These are phyloP conservation scores for Podaxis sp. DNA, from an alignment of 768 basidiomycete genomes.

Conservation along the genomic window DNA sequence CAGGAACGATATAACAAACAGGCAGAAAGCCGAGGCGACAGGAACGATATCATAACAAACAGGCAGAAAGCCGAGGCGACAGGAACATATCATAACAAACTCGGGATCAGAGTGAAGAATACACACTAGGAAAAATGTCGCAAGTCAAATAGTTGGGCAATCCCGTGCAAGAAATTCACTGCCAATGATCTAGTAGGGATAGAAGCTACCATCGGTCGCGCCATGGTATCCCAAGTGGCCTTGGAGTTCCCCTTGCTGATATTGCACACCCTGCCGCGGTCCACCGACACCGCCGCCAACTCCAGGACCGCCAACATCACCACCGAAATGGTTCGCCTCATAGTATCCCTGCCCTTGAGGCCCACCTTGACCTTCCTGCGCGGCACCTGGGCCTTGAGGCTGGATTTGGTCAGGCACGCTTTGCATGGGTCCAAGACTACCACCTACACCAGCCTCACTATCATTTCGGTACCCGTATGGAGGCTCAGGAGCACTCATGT, in stretches of 20 bases:
- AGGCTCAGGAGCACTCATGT: slow-evolving; percentile 65
- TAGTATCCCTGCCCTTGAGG: slow-evolving; percentile 55
- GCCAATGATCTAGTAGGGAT: slow-evolving; percentile 75
- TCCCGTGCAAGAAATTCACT: slow-evolving; percentile 33
- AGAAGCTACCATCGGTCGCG: slow-evolving; percentile 65
- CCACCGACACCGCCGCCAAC: slow-evolving; percentile 37
- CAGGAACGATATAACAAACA: not conserved
- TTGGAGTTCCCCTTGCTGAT: slow-evolving; percentile 46
- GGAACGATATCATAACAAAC: slow-evolving; percentile 2
- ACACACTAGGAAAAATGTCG: not conserved
- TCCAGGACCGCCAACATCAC: slow-evolving; percentile 34
- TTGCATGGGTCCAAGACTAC: slow-evolving; percentile 42
- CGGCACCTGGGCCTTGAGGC: slow-evolving; percentile 50
- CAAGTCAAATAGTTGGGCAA: not conserved
- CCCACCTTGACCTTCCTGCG: slow-evolving; percentile 44
- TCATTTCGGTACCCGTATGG: slow-evolving; percentile 77
- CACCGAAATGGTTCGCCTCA: slow-evolving; percentile 44
- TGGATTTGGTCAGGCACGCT: slow-evolving; percentile 54
- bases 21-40: slow-evolving; percentile 1
- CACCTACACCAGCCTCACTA: slow-evolving; percentile 47
- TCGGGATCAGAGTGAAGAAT: not conserved
- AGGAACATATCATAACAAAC: slow-evolving; percentile 3
- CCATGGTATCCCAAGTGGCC: slow-evolving; percentile 65
- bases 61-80: too few relatives aligned
- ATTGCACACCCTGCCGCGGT: slow-evolving; percentile 41